Conservation (phyloP, 2,329 filamentous ascomycete species). For the Helotiales sp. region DNA sequence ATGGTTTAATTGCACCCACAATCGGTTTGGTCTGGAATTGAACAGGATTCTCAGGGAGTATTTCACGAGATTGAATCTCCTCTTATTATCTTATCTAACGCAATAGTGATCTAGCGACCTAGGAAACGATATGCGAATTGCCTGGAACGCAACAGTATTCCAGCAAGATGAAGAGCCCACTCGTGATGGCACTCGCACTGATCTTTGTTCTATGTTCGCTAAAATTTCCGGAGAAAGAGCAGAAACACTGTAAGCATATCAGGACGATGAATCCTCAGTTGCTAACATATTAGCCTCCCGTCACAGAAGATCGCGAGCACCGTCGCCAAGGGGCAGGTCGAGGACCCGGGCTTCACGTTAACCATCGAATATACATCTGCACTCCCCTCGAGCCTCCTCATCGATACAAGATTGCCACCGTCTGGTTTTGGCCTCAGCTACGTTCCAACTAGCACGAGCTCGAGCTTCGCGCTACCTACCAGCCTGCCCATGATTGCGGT, state of each 20-base stretch:
- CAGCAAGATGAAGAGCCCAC: slow-evolving; percentile 22
- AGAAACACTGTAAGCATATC: neutral
- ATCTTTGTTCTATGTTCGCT: slow-evolving; percentile 22
- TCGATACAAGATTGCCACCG: slow-evolving; percentile 10
- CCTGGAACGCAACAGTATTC: slow-evolving; percentile 14
- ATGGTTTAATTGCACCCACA: neutral
- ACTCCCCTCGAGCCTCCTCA: slow-evolving; percentile 16
- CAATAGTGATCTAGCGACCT: neutral
- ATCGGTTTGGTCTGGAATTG: neutral
- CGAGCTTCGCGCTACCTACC: slow-evolving; percentile 12
- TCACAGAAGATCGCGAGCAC: slow-evolving; percentile 9
- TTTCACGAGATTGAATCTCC: neutral
- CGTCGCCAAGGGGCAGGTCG: slow-evolving; percentile 1
- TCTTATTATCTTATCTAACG: neutral
- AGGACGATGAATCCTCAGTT: slow-evolving; percentile 3
- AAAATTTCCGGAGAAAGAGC: neutral
- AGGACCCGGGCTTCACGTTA: slow-evolving; percentile 18
- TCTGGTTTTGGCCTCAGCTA: neutral
- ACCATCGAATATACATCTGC: slow-evolving; percentile 14
- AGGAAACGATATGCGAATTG: slow-evolving; percentile 16
- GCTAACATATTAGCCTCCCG: slow-evolving; percentile 8
- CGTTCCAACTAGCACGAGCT: slow-evolving; percentile 13
- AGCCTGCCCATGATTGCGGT: slow-evolving; percentile 12
- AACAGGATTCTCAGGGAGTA: neutral
- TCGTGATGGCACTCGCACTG: slow-evolving; percentile 18